Evolutionary conservation across 148 eudicot genomes (phyloP).

Genomic region (Rhododendron ferrugineum): DNA sequence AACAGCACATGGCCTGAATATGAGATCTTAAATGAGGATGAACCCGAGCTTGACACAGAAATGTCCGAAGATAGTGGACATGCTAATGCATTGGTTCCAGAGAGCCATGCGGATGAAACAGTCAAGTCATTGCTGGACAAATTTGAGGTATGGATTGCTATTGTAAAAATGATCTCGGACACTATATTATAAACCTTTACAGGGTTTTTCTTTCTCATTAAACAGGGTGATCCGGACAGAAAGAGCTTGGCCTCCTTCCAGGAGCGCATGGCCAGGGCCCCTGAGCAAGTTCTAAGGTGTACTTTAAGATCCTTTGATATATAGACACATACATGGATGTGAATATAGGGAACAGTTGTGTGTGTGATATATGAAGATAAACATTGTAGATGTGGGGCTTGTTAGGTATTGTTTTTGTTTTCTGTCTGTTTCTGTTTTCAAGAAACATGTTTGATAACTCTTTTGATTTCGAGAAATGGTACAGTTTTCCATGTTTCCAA

Average conservation of each 20-base stretch:
- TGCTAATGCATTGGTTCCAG: constrained; percentile 34
- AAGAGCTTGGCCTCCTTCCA: constrained; percentile 76
- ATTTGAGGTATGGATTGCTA: constrained; percentile 40
- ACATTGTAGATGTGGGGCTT: neutral
- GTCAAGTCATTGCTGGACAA: constrained; percentile 30
- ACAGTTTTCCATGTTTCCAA: neutral
- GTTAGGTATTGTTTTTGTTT: neutral
- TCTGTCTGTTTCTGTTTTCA: neutral
- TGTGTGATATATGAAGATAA: neutral
- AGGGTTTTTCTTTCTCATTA: neutral
- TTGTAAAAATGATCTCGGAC: neutral
- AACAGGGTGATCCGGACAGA: constrained; percentile 64
- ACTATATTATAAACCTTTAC: neutral
- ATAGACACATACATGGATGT: neutral
- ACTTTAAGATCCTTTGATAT: neutral
- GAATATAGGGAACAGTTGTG: neutral
- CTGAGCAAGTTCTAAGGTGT: constrained; percentile 83
- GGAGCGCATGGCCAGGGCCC: constrained; percentile 56
- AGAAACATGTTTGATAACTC: neutral
- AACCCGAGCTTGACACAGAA: constrained; percentile 39
- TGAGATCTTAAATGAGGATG: constrained; percentile 54
- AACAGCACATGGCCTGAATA: constrained; percentile 64
- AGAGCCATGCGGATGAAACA: constrained; percentile 38
- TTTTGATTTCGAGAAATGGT: neutral
- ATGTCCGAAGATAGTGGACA: constrained; percentile 22